phyloP scores from a whole-genome alignment of 345 rosid species.

The Stellera chamaejasme region DNA sequence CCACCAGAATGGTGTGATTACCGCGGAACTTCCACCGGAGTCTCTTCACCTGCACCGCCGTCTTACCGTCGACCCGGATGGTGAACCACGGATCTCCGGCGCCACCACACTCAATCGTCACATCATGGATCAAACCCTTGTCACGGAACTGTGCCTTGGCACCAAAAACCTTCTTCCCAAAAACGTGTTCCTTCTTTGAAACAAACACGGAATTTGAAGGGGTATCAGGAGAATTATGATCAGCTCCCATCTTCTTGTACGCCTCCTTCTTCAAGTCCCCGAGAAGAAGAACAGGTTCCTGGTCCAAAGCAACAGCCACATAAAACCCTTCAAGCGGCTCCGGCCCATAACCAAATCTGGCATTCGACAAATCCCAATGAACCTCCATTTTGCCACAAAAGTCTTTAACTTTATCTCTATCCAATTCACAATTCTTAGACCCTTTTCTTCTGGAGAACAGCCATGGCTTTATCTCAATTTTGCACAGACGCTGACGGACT shows the following conservation, averaged over 20 bases:
- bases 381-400: constrained; percentile 38
- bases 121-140: constrained; percentile 60
- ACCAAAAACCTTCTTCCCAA: constrained; percentile 70
- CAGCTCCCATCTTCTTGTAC: constrained; percentile 39
- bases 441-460: constrained; percentile 81
- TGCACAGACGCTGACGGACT: constrained; percentile 52
- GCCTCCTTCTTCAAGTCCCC: constrained; percentile 88
- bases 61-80: constrained; percentile 71
- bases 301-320: constrained; percentile 54
- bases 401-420: not conserved
- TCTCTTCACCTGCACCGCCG: constrained; percentile 68
- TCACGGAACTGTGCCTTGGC: constrained; percentile 66
- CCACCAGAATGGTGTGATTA: constrained; percentile 71
- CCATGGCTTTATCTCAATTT: constrained; percentile 89
- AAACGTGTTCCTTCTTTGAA: constrained; percentile 69
- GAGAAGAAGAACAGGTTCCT: constrained; percentile 54
- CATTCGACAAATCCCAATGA: constrained; percentile 68
- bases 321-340: constrained; percentile 73
- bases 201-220: constrained; percentile 37
- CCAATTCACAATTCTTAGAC: constrained; percentile 43
- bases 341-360: constrained; percentile 78
- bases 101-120: constrained; percentile 70
- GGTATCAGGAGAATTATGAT: constrained; percentile 21
- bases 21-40: constrained; percentile 96
- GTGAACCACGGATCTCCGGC: constrained; percentile 62